Conservation (phyloP, 2,329 filamentous ascomycete genomes). For the Aspergillus uvarum region DNA sequence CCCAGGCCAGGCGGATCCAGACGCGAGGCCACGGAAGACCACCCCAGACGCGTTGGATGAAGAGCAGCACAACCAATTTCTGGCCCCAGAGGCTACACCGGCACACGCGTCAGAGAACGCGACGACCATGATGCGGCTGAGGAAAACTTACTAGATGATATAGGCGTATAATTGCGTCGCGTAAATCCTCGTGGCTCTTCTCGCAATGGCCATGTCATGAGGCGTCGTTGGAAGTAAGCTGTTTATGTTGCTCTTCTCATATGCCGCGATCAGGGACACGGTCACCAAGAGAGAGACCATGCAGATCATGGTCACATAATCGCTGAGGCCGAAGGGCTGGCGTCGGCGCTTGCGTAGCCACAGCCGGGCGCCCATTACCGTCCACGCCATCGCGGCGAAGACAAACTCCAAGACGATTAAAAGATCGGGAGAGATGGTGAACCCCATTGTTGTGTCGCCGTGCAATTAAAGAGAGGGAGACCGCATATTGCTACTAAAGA, state of each 20-base stretch:
- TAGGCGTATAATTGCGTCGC: no score
- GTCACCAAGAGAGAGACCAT: background rate
- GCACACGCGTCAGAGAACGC: background rate
- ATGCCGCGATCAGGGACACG: background rate
- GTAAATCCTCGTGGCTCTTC: no score
- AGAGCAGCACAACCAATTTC: slow-evolving; percentile 12
- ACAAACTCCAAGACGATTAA: background rate
- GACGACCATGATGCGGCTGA: no score
- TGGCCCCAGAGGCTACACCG: slow-evolving; percentile 13
- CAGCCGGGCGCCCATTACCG: background rate
- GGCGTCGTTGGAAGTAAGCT: no score
- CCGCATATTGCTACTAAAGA: no score
- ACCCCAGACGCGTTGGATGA: slow-evolving; percentile 11
- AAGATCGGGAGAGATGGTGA: background rate
- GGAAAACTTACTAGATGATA: no score
- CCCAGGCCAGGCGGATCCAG: slow-evolving; percentile 12
- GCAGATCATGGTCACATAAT: background rate
- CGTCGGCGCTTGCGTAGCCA: background rate
- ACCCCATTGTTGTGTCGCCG: background rate
- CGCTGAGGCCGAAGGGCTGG: background rate
- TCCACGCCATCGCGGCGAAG: background rate
- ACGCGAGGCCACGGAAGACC: slow-evolving; percentile 13
- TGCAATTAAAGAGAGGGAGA: no score
- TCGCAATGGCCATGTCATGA: no score
- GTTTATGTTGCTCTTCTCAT: no score